Evolutionary conservation across 805 yeast species (phyloP).

Genomic region (Candida lessepsii): DNA sequence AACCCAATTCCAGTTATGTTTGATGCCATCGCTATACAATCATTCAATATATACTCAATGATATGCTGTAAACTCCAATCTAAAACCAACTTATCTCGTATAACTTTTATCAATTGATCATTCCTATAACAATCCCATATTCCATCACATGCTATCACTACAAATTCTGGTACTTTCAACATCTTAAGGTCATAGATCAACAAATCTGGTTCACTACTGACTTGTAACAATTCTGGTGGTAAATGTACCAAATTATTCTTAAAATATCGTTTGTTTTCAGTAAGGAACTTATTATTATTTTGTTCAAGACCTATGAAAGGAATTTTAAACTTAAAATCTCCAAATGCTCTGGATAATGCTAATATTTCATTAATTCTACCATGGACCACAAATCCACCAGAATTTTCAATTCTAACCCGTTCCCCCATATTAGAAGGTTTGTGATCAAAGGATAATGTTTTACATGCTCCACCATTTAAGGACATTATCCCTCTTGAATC

Average conservation of each 20-base stretch:
- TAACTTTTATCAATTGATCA: conserved; percentile 49
- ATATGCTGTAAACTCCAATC: conserved; percentile 62
- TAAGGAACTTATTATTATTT: conserved; percentile 32
- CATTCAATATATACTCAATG: conserved; percentile 58
- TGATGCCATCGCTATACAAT: conserved; percentile 68
- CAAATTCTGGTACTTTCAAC: conserved; percentile 31
- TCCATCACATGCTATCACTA: conserved; percentile 46
- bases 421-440: conserved; percentile 45
- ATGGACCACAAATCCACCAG: conserved; percentile 37
- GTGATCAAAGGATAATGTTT: conserved; percentile 48
- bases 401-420: conserved; percentile 40
- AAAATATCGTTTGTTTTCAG: conserved; percentile 19
- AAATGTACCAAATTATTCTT: conserved; percentile 29
- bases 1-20: conserved; percentile 77
- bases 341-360: conserved; percentile 45
- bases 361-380: conserved; percentile 43
- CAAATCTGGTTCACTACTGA: conserved; percentile 44
- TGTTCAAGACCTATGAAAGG: conserved; percentile 31
- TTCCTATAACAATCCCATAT: conserved; percentile 54
- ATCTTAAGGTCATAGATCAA: conserved; percentile 32
- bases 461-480: conserved; percentile 54
- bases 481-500: conserved; percentile 70
- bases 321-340: conserved; percentile 42
- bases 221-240: conserved; percentile 45
- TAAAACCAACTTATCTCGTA: conserved; percentile 55